Evolutionary conservation across 352 stramenopile genomes (phyloP).

Genomic region (Peronospora farinosa): DNA sequence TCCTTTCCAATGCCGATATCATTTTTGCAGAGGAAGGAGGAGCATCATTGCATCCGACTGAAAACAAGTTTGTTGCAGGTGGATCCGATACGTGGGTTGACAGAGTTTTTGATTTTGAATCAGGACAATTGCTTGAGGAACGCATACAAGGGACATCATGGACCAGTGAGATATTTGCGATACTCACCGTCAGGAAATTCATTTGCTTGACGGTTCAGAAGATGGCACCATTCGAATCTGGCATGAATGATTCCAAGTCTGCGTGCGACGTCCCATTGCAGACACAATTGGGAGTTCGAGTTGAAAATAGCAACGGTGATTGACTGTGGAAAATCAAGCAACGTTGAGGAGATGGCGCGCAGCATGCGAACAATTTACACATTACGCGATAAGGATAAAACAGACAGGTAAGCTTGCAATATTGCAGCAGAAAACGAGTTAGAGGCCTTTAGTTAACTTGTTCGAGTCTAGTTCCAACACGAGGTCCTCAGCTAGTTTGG

Average conservation of each 20-base stretch:
- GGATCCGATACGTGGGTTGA: conserved; percentile 95
- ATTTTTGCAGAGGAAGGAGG: conserved; percentile 90
- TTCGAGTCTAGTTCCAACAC: conserved; percentile 63
- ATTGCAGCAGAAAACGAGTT: neutral
- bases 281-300: conserved; percentile 29
- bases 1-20: conserved; percentile 80
- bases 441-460: conserved; percentile 12
- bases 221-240: conserved; percentile 98
- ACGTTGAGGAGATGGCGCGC: conserved; percentile 21
- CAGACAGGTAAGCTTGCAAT: conserved; percentile 23
- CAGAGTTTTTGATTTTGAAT: conserved; percentile 92
- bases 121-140: conserved; percentile 90
- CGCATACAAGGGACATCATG: conserved; percentile 97
- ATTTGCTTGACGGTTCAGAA: conserved; percentile 95
- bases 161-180: conserved; percentile 93
- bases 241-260: conserved; percentile 74
- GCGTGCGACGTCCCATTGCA: conserved; percentile 51
- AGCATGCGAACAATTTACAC: conserved; percentile 10
- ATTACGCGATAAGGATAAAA: conserved; percentile 14
- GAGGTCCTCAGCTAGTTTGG: conserved; percentile 56
- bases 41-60: conserved; percentile 79
- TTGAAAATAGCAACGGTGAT: conserved; percentile 11
- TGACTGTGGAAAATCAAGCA: conserved; percentile 10
- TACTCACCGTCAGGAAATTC: conserved; percentile 90
- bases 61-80: conserved; percentile 86